Evolutionary conservation across 257 asterid genomes (phyloP).

Genomic region (Catharanthus roseus): DNA sequence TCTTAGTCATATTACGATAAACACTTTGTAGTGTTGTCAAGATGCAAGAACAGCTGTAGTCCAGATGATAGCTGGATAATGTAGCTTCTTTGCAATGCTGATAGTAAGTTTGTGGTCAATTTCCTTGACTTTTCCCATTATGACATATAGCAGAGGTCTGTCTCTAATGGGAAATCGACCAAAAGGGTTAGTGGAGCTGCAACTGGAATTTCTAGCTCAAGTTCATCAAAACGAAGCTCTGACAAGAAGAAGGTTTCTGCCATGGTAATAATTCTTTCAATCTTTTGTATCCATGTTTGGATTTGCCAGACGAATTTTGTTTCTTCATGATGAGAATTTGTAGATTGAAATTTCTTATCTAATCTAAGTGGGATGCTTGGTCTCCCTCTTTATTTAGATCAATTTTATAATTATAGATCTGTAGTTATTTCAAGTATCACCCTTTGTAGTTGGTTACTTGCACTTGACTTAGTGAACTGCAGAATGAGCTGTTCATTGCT

Average conservation of each 20-base stretch:
- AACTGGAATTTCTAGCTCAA: slow-evolving; percentile 44
- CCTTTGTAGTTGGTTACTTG: neutral
- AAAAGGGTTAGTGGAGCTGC: slow-evolving; percentile 53
- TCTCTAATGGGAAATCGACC: slow-evolving; percentile 51
- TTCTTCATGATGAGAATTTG: neutral
- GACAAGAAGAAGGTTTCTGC: slow-evolving; percentile 49
- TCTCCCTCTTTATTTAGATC: no score
- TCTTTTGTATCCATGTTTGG: neutral
- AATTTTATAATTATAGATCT: neutral
- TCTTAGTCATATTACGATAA: neutral
- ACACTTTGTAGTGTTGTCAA: neutral
- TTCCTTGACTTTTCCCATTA: neutral
- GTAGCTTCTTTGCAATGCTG: neutral
- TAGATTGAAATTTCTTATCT: no score
- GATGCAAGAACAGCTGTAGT: neutral
- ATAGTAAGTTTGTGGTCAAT: neutral
- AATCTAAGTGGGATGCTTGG: neutral
- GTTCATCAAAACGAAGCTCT: slow-evolving; percentile 59
- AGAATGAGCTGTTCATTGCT: neutral
- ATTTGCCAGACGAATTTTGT: neutral
- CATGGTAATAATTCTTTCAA: slow-evolving; percentile 41
- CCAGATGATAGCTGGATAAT: neutral
- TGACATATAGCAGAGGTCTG: slow-evolving; percentile 46
- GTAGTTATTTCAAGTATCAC: neutral
- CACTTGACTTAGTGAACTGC: no score